Evolutionary conservation across 1,284 basidiomycete genomes (phyloP), one percentile per base, ranked within the genome.

Genomic region (Cryptococcus sp.): DNA sequence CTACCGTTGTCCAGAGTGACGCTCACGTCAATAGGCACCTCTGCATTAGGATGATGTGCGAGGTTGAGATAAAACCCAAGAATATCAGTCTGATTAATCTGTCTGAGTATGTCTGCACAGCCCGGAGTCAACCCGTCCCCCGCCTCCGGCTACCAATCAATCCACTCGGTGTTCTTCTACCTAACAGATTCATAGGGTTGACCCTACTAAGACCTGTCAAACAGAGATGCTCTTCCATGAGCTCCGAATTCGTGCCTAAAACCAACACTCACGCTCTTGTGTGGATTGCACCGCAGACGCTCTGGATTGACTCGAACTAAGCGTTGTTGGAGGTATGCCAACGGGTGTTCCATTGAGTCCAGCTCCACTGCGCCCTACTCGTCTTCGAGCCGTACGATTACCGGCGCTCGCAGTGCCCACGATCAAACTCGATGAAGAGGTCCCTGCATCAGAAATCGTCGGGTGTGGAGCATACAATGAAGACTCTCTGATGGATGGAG

Each of bases 401-500:
- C 34, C 34, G 46, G 39, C 40, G 46, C 46, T 54, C n/a, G 55
- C 53, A 4, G 54, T 57, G 6, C 57, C 50, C 15, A 58, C 58
- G 13, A 59, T 54, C 5, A 57, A 45, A 45, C 59, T 59, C 19
- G 50, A 47, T 3, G 53, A 58, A 16, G 57, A 56, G 20, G 40
- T 44, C 17, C 34, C 16, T n/a, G 46, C 49, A 29, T 26, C 46
- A 17, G 34, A 54, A 25, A 49, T 22, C 1, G 51, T 47, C 15
- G 50, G 49, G 10, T 58, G 55, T 0, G 58, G 52, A 7, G 66
- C 63, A 49, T 65, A 68, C 20, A 63, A 61, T 17, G 63, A 58
- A 10, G 54, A 55, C 46, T 68, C 67, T 37, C 59, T 55, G 54
- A 68, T 66, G 26, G 50, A 58, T 8, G 47, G 47, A 40, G 1